Conservation (phyloP, 1,139 yeast species). For the Schwanniomyces etchellsii region DNA sequence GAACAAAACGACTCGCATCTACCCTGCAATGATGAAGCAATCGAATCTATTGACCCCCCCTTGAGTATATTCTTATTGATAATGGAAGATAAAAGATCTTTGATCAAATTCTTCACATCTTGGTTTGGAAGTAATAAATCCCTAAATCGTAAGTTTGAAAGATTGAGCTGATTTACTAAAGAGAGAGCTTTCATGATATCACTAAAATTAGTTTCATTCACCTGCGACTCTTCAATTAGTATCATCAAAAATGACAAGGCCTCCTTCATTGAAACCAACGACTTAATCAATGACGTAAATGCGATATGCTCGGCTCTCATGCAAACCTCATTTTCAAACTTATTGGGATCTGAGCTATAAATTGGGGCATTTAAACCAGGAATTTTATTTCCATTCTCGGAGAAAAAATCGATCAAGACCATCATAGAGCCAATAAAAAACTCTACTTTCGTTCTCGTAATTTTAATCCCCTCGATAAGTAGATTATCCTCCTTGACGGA, state of each 20-base stretch:
- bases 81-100: constrained; percentile 82
- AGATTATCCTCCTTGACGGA: constrained; percentile 45
- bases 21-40: constrained; percentile 83
- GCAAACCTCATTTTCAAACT: constrained; percentile 58
- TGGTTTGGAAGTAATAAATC: constrained; percentile 69
- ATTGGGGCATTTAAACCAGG: constrained; percentile 56
- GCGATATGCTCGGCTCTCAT: constrained; percentile 91
- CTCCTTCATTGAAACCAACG: constrained; percentile 77
- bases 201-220: constrained; percentile 37
- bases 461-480: constrained; percentile 39
- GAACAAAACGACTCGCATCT: constrained; percentile 96
- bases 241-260: constrained; percentile 85
- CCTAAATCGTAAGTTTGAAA: constrained; percentile 63
- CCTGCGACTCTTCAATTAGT: constrained; percentile 67
- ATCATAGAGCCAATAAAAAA: constrained; percentile 63
- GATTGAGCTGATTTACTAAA: constrained; percentile 58
- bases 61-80: constrained; percentile 82
- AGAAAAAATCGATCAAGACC: constrained; percentile 54
- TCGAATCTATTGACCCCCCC: constrained; percentile 91
- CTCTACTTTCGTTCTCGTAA: constrained; percentile 53
- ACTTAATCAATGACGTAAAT: constrained; percentile 68
- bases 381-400: constrained; percentile 53
- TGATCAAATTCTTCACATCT: constrained; percentile 63
- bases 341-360: constrained; percentile 43
- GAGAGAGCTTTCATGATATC: constrained; percentile 71